A percentile compares a stretch with the other conserved stretches of the same genome.
These are phyloP conservation scores for Ogataea minuta DNA, from an alignment of 805 yeast species.

Conservation along the genomic window DNA sequence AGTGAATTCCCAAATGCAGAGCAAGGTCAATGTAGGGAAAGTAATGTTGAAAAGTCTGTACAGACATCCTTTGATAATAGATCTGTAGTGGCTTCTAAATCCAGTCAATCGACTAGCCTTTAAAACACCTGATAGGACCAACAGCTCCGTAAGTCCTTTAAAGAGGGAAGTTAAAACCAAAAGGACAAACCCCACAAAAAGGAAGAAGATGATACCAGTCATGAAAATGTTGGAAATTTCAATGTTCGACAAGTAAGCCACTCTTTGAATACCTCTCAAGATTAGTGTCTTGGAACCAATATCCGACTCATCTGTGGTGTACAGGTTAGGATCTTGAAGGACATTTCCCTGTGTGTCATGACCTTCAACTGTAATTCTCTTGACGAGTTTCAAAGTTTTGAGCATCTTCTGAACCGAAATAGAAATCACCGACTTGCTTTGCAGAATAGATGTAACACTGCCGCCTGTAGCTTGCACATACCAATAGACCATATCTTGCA, in stretches of 20 bases:
- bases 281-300: conserved; percentile 70
- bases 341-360: conserved; percentile 44
- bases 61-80: conserved; percentile 83
- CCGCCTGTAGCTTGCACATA: conserved; percentile 96
- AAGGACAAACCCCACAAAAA: conserved; percentile 69
- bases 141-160: conserved; percentile 68
- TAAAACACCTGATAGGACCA: conserved; percentile 56
- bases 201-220: conserved; percentile 81
- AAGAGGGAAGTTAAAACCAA: conserved; percentile 55
- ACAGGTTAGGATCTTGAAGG: conserved; percentile 49
- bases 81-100: conserved; percentile 79
- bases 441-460: conserved; percentile 68
- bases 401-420: conserved; percentile 73
- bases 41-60: conserved; percentile 82
- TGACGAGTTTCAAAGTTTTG: conserved; percentile 22
- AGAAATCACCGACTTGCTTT: conserved; percentile 63
- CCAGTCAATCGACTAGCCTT: conserved; percentile 65
- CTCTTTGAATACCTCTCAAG: conserved; percentile 89
- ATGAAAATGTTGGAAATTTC: conserved; percentile 84
- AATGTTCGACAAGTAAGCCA: conserved; percentile 76
- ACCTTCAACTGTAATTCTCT: conserved; percentile 39
- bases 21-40: conserved; percentile 78
- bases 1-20: conserved; percentile 89
- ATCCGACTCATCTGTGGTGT: conserved; percentile 70
- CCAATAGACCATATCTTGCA: conserved; percentile 88